phyloP scores from a whole-genome alignment of 345 rosid genomes.

The Mallotus nudiflorus region DNA sequence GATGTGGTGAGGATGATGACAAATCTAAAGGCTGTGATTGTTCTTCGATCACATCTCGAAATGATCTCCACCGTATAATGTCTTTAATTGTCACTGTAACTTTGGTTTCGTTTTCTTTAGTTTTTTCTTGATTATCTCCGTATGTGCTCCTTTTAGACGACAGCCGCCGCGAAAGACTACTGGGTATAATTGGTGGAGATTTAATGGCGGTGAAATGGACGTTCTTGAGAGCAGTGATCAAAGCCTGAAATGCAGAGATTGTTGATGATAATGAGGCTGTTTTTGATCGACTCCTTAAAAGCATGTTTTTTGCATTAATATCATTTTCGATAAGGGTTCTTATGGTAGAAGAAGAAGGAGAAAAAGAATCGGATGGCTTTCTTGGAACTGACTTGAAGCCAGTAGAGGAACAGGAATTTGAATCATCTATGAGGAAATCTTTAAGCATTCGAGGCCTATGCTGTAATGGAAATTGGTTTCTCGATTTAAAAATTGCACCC shows the following conservation, averaged over 20 bases:
- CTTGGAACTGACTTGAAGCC: conserved; percentile 45
- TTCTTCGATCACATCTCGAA: conserved; percentile 56
- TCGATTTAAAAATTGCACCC: conserved; percentile 11
- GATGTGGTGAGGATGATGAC: conserved; percentile 29
- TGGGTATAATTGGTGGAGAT: conserved; percentile 44
- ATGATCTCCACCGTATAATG: conserved; percentile 83
- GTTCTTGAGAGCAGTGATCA: conserved; percentile 52
- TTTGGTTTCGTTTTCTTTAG: conserved; percentile 10
- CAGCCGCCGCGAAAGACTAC: conserved; percentile 52
- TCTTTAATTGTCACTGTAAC: conserved; percentile 57
- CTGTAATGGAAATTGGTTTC: conserved; percentile 26
- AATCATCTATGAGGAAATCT: conserved; percentile 74
- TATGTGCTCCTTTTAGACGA: conserved; percentile 22
- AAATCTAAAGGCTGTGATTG: conserved; percentile 27
- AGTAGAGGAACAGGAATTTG: conserved; percentile 40
- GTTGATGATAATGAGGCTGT: conserved; percentile 28
- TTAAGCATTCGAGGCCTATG: conserved; percentile 59
- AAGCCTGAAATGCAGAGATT: conserved; percentile 42
- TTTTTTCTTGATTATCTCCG: conserved; percentile 1
- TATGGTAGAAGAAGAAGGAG: no score
- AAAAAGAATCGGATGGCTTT: conserved; percentile 12
- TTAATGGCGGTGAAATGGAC: conserved; percentile 35
- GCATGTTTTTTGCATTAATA: no score
- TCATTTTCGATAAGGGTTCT: no score
- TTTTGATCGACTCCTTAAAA: conserved; percentile 35